phyloP scores from a whole-genome alignment of 495 filamentous ascomycete genomes.

The Penicillium mononematosum region DNA sequence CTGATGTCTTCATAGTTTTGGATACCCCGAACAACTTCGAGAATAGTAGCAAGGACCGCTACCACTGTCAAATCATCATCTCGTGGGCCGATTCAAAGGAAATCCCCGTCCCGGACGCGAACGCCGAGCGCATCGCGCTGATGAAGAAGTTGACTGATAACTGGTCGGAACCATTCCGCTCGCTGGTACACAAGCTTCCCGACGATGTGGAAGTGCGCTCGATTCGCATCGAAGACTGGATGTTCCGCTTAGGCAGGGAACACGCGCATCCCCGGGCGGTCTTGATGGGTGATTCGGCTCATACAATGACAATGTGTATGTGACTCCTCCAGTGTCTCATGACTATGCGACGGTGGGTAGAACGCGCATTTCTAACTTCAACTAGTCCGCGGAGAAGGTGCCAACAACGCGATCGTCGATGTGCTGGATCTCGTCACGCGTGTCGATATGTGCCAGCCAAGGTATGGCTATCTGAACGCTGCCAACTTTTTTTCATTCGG shows the following conservation, averaged over 20 bases:
- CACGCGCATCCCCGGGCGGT: constrained; percentile 43
- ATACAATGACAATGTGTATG: constrained; percentile 60
- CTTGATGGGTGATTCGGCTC: constrained; percentile 52
- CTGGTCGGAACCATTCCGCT: constrained; percentile 58
- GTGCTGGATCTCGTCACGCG: constrained; percentile 38
- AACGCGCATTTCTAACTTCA: neutral
- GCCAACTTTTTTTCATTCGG: neutral
- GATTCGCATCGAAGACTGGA: constrained; percentile 59
- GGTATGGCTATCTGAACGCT: constrained; percentile 4
- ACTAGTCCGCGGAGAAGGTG: constrained; percentile 55
- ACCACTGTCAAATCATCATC: constrained; percentile 50
- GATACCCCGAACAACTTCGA: constrained; percentile 48
- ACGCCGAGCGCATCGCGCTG: constrained; percentile 43
- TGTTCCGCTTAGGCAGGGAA: constrained; percentile 26
- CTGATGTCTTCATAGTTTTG: constrained; percentile 30
- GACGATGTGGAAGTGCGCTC: constrained; percentile 47
- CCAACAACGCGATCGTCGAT: constrained; percentile 59
- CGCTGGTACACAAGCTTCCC: constrained; percentile 46
- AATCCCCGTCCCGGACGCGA: constrained; percentile 42
- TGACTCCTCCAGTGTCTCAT: constrained; percentile 1
- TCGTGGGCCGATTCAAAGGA: constrained; percentile 50
- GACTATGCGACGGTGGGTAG: neutral
- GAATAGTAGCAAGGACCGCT: constrained; percentile 35
- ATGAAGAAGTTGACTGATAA: constrained; percentile 52
- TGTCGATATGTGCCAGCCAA: constrained; percentile 18